phyloP scores from a whole-genome alignment of 306 rosid genomes.

The Casuarina equisetifolia region DNA sequence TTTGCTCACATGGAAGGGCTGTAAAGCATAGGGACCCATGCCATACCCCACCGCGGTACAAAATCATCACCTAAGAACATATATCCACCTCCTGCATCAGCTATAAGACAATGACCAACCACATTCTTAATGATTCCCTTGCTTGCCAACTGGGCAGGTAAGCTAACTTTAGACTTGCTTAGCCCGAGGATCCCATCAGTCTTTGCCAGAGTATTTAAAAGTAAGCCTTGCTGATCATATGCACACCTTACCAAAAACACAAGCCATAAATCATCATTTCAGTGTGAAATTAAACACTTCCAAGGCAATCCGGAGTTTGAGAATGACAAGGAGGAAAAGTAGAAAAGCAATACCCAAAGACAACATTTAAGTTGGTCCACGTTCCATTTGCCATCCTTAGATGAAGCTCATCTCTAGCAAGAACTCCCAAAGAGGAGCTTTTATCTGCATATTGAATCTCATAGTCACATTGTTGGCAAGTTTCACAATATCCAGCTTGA shows the following conservation, averaged over 20 bases:
- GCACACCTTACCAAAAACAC: slow-evolving; percentile 60
- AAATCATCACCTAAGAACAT: slow-evolving; percentile 79
- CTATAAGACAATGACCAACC: slow-evolving; percentile 74
- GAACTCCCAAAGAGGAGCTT: slow-evolving; percentile 84
- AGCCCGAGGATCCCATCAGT: slow-evolving; percentile 84
- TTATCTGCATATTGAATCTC: slow-evolving; percentile 81
- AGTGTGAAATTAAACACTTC: slow-evolving; percentile 1
- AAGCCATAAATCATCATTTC: slow-evolving; percentile 26
- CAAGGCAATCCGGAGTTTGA: background rate
- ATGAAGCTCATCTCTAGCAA: slow-evolving; percentile 61
- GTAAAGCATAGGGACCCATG: slow-evolving; percentile 69
- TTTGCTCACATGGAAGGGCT: slow-evolving; percentile 53
- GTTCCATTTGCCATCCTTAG: slow-evolving; percentile 58
- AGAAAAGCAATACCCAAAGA: slow-evolving; percentile 55
- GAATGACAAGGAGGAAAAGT: slow-evolving; percentile 7
- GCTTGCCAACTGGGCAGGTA: slow-evolving; percentile 69
- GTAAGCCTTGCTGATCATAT: slow-evolving; percentile 80
- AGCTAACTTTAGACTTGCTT: slow-evolving; percentile 62
- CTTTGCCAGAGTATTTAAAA: slow-evolving; percentile 58
- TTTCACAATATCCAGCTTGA: slow-evolving; percentile 39
- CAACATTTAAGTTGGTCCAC: slow-evolving; percentile 49
- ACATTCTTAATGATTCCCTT: slow-evolving; percentile 69
- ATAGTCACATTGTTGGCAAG: slow-evolving; percentile 72
- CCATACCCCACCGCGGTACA: slow-evolving; percentile 73
- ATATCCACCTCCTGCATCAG: slow-evolving; percentile 64